These are phyloP conservation scores for Trichoderma polysporum DNA, from an alignment of 2,329 filamentous ascomycete species.

Conservation along the genomic window DNA sequence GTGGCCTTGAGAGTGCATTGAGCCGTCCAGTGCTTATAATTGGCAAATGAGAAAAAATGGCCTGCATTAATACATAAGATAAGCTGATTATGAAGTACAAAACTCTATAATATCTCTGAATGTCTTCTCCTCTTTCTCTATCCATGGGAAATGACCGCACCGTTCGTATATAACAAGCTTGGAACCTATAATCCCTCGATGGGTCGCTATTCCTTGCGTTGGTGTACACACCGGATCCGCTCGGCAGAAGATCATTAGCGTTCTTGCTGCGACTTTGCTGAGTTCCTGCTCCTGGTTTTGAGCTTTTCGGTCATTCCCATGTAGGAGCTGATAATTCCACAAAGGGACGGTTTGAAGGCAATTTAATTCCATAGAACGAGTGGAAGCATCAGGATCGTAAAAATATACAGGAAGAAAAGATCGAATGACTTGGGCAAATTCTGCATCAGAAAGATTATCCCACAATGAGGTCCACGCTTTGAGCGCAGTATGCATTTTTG, in stretches of 20 bases:
- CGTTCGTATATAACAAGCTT: not conserved
- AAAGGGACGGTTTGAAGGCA: not conserved
- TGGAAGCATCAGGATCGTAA: not conserved
- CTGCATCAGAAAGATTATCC: not conserved
- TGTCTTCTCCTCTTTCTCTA: not conserved
- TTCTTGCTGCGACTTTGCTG: not conserved
- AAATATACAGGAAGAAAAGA: not conserved
- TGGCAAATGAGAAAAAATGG: too few relatives aligned
- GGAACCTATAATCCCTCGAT: not conserved
- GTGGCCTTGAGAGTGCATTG: too few relatives aligned
- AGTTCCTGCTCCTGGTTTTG: not conserved
- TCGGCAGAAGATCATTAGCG: not conserved
- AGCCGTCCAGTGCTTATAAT: too few relatives aligned
- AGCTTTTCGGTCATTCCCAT: not conserved
- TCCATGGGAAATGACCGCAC: constrained; percentile 5
- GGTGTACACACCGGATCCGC: constrained; percentile 4
- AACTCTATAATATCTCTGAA: not conserved
- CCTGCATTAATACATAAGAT: not conserved
- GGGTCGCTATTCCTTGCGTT: not conserved
- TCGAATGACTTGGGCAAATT: not conserved
- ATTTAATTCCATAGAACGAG: not conserved
- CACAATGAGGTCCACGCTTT: not conserved
- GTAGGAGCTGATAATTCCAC: not conserved
- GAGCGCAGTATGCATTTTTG: not conserved
- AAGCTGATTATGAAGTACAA: not conserved